Evolutionary conservation across 495 filamentous ascomycete species (phyloP).

Genomic region (Melanomma pulvis-pyrius): DNA sequence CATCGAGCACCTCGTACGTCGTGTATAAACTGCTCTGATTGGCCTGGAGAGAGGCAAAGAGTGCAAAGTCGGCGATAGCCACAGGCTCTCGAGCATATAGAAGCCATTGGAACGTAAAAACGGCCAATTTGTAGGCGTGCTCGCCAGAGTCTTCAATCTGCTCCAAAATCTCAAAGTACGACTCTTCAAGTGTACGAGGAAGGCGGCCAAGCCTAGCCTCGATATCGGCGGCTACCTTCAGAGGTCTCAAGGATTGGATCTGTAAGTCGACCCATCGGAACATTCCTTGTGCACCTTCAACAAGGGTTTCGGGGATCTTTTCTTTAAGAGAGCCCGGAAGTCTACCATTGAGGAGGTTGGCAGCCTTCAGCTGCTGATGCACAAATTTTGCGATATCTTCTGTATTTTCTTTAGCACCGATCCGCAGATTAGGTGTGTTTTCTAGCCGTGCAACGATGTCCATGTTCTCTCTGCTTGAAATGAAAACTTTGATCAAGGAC

Average conservation of each 20-base stretch:
- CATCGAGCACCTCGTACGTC: not conserved
- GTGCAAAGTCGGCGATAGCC: not conserved
- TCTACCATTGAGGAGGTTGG: not conserved
- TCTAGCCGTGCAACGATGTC: not conserved
- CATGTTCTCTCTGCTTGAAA: too few relatives aligned
- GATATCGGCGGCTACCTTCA: constrained; percentile 7
- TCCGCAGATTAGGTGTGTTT: not conserved
- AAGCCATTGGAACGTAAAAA: constrained; percentile 14
- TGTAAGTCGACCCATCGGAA: constrained; percentile 20
- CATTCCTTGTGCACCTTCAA: not conserved
- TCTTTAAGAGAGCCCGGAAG: not conserved
- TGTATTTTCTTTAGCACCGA: too few relatives aligned
- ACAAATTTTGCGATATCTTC: not conserved
- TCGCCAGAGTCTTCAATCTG: constrained; percentile 10
- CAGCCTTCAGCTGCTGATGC: not conserved
- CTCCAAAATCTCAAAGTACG: constrained; percentile 9
- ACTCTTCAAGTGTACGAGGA: constrained; percentile 1
- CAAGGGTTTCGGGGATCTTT: not conserved
- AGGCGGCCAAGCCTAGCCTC: not conserved
- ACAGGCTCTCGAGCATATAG: constrained; percentile 6
- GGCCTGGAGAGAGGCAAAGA: not conserved
- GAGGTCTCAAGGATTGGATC: constrained; percentile 2
- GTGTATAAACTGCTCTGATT: not conserved
- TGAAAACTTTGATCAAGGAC: too few relatives aligned
- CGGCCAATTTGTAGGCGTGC: constrained; percentile 6